A percentile compares a stretch with the other conserved stretches of the same genome.
Evolutionary conservation across 2,329 filamentous ascomycete genomes (phyloP).

Genomic region (Aspergillus niger): DNA sequence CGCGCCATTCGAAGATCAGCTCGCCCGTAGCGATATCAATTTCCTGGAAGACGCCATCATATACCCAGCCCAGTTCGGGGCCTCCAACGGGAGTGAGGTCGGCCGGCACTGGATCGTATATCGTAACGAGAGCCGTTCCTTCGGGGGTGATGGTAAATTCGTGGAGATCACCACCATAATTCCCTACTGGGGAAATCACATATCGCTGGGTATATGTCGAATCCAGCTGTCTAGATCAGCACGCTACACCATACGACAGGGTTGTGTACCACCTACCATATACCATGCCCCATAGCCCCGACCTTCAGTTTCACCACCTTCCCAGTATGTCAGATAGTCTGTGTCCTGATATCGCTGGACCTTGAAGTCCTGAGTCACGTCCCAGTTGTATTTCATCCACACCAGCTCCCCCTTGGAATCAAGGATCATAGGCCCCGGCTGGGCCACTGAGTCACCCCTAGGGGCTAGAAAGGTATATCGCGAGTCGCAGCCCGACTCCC

Average conservation of each 20-base stretch:
- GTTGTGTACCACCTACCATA: slow-evolving; percentile 23
- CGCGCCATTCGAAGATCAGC: slow-evolving; percentile 40
- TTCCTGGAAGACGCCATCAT: slow-evolving; percentile 35
- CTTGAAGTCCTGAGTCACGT: slow-evolving; percentile 29
- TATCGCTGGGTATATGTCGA: slow-evolving; percentile 26
- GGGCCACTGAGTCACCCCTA: slow-evolving; percentile 32
- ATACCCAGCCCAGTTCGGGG: slow-evolving; percentile 33
- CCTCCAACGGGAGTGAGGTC: slow-evolving; percentile 33
- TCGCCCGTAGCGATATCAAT: slow-evolving; percentile 40
- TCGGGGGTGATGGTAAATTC: slow-evolving; percentile 36
- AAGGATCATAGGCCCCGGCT: slow-evolving; percentile 31
- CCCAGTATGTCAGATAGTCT: slow-evolving; percentile 32
- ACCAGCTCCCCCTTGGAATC: slow-evolving; percentile 30
- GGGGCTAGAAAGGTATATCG: slow-evolving; percentile 36
- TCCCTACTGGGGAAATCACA: slow-evolving; percentile 23
- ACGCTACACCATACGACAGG: background rate
- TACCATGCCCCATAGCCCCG: slow-evolving; percentile 28
- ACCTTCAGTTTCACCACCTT: slow-evolving; percentile 22
- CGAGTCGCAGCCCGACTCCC: slow-evolving; percentile 30
- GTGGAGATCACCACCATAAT: slow-evolving; percentile 33
- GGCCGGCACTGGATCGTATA: slow-evolving; percentile 30
- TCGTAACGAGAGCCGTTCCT: slow-evolving; percentile 34
- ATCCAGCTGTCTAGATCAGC: slow-evolving; percentile 24
- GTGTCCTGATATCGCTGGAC: slow-evolving; percentile 28
- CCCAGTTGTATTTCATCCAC: slow-evolving; percentile 30